Conservation (phyloP, 2,329 filamentous ascomycete species). For the Venturiaceae sp. region DNA sequence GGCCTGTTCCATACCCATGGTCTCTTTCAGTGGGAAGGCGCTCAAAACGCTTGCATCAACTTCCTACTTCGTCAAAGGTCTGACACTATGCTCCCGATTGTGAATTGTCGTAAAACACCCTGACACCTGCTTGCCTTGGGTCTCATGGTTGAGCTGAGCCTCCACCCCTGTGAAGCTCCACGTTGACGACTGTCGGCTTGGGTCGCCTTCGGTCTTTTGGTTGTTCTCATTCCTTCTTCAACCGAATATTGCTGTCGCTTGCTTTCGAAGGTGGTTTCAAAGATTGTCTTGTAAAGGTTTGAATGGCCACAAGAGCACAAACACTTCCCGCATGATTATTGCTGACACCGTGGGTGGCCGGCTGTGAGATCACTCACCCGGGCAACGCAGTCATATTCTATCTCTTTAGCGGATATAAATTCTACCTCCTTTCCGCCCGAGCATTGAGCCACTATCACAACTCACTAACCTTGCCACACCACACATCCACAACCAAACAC, state of each 20-base stretch:
- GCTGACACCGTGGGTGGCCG: neutral
- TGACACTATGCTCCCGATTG: too few species aligned
- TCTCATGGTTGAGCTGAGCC: too few species aligned
- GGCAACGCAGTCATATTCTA: neutral
- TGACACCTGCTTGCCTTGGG: too few species aligned
- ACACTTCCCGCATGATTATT: neutral
- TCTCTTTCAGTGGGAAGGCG: too few species aligned
- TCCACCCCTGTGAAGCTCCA: too few species aligned
- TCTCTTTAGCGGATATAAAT: neutral
- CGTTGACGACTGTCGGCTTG: too few species aligned
- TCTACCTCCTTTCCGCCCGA: neutral
- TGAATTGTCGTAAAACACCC: too few species aligned
- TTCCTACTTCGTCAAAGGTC: too few species aligned
- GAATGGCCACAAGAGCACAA: neutral
- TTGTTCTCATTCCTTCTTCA: neutral
- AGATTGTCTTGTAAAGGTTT: neutral
- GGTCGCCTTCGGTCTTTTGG: neutral
- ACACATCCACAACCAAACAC: neutral
- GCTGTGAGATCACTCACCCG: neutral
- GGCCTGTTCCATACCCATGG: too few species aligned
- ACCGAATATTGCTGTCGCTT: neutral
- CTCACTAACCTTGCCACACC: neutral
- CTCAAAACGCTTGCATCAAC: too few species aligned
- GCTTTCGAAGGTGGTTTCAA: neutral
- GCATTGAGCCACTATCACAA: neutral